Base-by-base conservation (phyloP, 306 rosid species). In the Malus asiatica region DNA sequence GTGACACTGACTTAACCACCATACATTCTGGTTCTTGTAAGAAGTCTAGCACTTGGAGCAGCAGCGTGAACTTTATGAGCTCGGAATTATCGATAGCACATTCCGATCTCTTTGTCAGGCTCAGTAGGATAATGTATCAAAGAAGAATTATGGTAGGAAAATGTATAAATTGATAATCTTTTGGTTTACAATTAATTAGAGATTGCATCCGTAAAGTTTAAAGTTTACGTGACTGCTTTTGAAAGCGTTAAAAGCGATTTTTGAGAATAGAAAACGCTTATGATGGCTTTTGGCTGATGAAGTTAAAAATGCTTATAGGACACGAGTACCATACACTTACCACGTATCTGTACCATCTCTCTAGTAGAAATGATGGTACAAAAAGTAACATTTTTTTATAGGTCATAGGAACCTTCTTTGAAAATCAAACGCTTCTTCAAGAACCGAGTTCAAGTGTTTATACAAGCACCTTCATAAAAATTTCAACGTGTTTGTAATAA, bases 21-120 rank as follows among this genome's bases (percentile, higher is more conserved):
- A 40, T 78, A 81, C 79, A 66, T 84, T 87, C 70, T 60, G 70
- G 69, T 70, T 44, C 66, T 81, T 76, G 78, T 66, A 66, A 68
- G 66, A 51, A 69, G 58, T 65, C 15, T 19, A 18, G 76, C 59
- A n/a, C 38, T 9, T 30, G 51, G 67, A 68, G 73, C 80, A 66
- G 75, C 71, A 85, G 42, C 80, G 78, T 75, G 58, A 75, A 57
- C 53, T 58, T 27, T 27, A 33, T 53, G 59, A 11, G 30, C 75
- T 57, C 18, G 8, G 27, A 44, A 29, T 66, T 66, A 57, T 70
- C 66, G 32, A 70, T 70, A 71, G 46, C n/a, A 59, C 40, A 23
- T 75, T 57, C 53, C 59, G 61, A 32, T 61, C 69, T 74, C 67
- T n/a, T 32, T 16, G 45, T 27, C 63, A 18, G 69, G 45, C 69